Conservation (phyloP, 305 asterid genomes). For the Plantago coronopus region DNA sequence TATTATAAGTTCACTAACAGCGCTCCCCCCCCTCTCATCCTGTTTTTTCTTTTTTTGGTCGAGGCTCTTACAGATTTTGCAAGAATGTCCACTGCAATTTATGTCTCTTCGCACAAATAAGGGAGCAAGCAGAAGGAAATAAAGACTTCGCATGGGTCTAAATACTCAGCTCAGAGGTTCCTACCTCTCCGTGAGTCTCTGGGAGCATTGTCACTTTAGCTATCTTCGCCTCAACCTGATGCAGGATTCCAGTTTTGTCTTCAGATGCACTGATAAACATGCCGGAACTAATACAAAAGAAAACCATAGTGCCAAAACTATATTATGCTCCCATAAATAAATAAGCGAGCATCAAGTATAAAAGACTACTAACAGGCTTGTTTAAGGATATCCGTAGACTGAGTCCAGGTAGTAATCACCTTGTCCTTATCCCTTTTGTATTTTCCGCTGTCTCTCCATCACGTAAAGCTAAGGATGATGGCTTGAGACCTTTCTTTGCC, state of each 20-base stretch:
- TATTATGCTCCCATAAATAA: not conserved
- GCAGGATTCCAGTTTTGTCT: constrained; percentile 77
- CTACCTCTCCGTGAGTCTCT: constrained; percentile 81
- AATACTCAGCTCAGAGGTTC: constrained; percentile 19
- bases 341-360: not conserved
- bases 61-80: too few species aligned
- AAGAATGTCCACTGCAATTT: too few species aligned
- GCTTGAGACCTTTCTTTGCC: constrained; percentile 54
- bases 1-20: too few species aligned
- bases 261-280: constrained; percentile 80
- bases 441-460: constrained; percentile 77
- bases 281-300: constrained; percentile 60
- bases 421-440: constrained; percentile 87
- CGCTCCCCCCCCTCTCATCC: too few species aligned
- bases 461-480: constrained; percentile 79
- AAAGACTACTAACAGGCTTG: not conserved
- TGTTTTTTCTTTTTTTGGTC: too few species aligned
- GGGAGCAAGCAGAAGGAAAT: constrained; percentile 5
- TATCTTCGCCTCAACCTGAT: constrained; percentile 71
- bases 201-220: constrained; percentile 87
- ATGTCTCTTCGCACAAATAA: not conserved
- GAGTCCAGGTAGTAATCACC: constrained; percentile 41
- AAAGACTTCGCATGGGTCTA: not conserved
- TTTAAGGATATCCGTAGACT: constrained; percentile 15
- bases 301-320: constrained; percentile 15